Percentiles rank a stretch among this genome's conserved stretches.
phyloP scores from a whole-genome alignment of 2,329 filamentous ascomycete species.

The Bipolaris zeicola region DNA sequence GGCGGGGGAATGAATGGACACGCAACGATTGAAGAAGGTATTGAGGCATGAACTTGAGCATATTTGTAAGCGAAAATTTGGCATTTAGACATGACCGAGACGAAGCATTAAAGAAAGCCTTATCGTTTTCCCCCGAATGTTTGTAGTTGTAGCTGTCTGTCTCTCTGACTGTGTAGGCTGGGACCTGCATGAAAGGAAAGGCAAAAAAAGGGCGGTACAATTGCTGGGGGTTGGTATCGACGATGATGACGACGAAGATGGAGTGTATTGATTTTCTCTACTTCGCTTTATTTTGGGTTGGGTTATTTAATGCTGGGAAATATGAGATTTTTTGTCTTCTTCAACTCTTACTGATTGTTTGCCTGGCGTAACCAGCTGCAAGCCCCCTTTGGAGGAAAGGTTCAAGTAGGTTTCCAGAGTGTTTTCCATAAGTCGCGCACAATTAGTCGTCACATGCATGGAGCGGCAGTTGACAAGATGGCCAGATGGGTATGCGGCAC shows the following conservation, averaged over 20 bases:
- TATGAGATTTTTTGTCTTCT: conserved; percentile 4
- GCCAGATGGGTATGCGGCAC: background rate
- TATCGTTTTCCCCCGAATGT: conserved; percentile 1
- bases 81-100: conserved; percentile 17
- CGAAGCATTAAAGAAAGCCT: conserved; percentile 6
- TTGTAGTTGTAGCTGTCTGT: conserved; percentile 9
- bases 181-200: conserved; percentile 1
- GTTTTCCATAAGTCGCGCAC: background rate
- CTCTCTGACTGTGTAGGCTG: conserved; percentile 9
- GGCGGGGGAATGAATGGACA: conserved; percentile 21
- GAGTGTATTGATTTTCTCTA: background rate
- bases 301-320: conserved; percentile 18
- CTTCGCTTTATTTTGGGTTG: conserved; percentile 1
- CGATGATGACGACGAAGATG: conserved; percentile 1
- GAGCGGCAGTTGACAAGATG: background rate
- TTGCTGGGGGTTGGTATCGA: background rate
- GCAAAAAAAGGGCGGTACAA: conserved; percentile 1
- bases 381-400: too few species aligned
- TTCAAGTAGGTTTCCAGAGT: too few species aligned
- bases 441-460: background rate
- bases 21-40: conserved; percentile 26
- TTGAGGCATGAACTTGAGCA: conserved; percentile 21
- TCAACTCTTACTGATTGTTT: background rate
- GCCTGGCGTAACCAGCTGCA: background rate
- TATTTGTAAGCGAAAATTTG: conserved; percentile 17